Percentiles rank a stretch among this genome's conserved stretches.
Conservation (phyloP, 352 stramenopile species). For the Phytopythium boreale region DNA sequence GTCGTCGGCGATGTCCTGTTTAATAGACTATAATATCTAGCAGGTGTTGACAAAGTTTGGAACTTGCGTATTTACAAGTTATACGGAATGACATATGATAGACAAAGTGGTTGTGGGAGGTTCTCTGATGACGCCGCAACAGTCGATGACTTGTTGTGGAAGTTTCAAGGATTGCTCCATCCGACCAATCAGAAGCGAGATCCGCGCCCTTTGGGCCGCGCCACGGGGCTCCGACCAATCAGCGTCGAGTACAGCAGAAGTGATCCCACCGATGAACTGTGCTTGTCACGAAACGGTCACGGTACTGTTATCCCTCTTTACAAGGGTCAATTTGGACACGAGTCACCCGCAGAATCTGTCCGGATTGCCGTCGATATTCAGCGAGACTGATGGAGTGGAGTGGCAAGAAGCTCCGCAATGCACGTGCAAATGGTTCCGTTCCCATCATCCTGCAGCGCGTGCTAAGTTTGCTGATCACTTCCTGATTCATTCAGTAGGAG, state of each 20-base stretch:
- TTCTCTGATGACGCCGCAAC: neutral
- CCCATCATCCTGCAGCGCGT: neutral
- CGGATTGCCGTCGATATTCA: too few relatives aligned
- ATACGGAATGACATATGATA: neutral
- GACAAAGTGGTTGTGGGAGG: neutral
- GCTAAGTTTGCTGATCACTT: neutral
- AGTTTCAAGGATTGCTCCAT: constrained; percentile 6
- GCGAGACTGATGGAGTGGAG: neutral
- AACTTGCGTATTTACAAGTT: neutral
- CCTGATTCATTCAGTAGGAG: too few relatives aligned
- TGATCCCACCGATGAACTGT: neutral
- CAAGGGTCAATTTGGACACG: neutral
- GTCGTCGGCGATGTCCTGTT: neutral
- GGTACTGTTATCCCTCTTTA: neutral
- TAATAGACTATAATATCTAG: neutral
- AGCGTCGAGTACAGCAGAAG: neutral
- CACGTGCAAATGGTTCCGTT: too few relatives aligned
- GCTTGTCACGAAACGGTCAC: neutral
- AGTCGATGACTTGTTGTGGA: neutral
- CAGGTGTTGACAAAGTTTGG: neutral
- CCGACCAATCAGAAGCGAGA: constrained; percentile 15
- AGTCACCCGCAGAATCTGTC: neutral
- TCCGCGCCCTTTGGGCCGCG: constrained; percentile 12
- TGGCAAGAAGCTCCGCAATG: too few relatives aligned
- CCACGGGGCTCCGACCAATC: constrained; percentile 16